Conservation (phyloP, 2,329 filamentous ascomycete genomes). For the Trichoderma breve region DNA sequence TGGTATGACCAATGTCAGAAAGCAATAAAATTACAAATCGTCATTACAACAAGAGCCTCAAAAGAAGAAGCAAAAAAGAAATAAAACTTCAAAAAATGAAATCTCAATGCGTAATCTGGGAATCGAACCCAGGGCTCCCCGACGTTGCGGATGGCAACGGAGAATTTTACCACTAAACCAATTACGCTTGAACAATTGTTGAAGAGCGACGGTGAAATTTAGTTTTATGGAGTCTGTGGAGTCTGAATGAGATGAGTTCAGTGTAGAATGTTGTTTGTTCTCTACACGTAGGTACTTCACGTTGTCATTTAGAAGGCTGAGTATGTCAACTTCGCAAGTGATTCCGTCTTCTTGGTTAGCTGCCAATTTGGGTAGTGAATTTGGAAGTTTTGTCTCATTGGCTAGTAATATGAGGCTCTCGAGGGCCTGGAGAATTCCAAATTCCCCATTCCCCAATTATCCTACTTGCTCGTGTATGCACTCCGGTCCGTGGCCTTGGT, state of each 20-base stretch:
- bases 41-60: background rate
- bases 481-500: background rate
- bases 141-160: slow-evolving; percentile 22
- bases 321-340: background rate
- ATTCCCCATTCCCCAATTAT: background rate
- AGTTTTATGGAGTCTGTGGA: background rate
- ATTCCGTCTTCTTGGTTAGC: background rate
- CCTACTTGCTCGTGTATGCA: background rate
- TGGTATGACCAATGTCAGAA: background rate
- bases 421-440: background rate
- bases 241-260: background rate
- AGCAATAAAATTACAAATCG: background rate
- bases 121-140: slow-evolving; percentile 23
- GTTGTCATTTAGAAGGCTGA: background rate
- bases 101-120: slow-evolving; percentile 18
- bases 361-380: background rate
- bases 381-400: background rate
- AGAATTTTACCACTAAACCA: slow-evolving; percentile 23
- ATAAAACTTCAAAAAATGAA: background rate
- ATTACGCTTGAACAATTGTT: slow-evolving; percentile 12
- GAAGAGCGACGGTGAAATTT: background rate
- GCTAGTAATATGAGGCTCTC: background rate
- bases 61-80: background rate
- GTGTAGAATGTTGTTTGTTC: background rate
- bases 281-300: background rate